Evolutionary conservation across 257 asterid genomes (phyloP), one percentile per base, ranked within the genome.

Genomic region (Vinca minor): DNA sequence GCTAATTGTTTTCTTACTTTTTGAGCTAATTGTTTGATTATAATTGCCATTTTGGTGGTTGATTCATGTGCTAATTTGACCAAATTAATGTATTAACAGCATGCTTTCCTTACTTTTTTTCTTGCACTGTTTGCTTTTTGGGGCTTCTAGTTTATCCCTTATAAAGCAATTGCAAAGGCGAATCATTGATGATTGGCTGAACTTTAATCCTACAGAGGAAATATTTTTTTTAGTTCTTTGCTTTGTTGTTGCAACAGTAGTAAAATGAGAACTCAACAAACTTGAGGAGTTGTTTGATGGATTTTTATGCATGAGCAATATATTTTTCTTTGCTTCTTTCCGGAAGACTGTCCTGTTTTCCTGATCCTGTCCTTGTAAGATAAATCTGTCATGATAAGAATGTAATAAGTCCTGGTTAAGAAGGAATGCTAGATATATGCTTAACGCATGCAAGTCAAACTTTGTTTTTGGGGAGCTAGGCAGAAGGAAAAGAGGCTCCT

Each of bases 71-170:
- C 58, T 80, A 74, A 79, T 87, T 87, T 85, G 87, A 85, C 87
- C 81, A 59, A 82, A 84, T 84, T n/a, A 77, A 90, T 87, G 80
- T 68, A 67, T 75, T 49, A 64, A 71, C 73, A 76, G 84, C 74
- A 73, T 56, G 68, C 59, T 63, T 67, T 61, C 65, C 39, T 62
- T 69, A 55, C 74, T 75, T 63, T 59, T 73, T n/a, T 63, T 60
- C 60, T 67, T 38, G 21, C 71, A 77, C 85, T 81, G 73, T 83
- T 76, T 79, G 75, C 86, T 79, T 81, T 82, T 77, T 60, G 53
- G 73, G 75, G 69, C 56, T 13, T 75, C 42, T 70, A 57, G 48
- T 74, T 82, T 71, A 71, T 80, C 73, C 59, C n/a, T 47, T 73
- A 75, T 76, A 76, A 78, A 79, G 87, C 76, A 74, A 77, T 68